These are phyloP conservation scores for Capronia epimyces DNA, from an alignment of 2,329 filamentous ascomycete genomes.

Conservation along the genomic window DNA sequence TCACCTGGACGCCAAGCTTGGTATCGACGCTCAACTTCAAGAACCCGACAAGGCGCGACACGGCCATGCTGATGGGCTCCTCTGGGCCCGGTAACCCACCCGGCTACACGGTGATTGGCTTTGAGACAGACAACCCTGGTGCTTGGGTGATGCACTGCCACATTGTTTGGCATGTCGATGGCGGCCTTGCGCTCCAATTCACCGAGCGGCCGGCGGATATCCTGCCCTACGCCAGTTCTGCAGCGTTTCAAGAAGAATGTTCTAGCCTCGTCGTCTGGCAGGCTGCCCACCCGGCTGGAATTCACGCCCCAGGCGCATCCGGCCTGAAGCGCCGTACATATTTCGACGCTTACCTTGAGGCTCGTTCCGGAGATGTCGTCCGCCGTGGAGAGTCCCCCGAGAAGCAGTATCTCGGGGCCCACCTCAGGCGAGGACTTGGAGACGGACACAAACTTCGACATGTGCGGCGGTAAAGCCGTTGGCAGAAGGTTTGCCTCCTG, in stretches of 20 bases:
- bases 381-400: conserved; percentile 8
- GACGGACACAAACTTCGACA: conserved; percentile 14
- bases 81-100: conserved; percentile 3
- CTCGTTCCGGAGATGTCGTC: conserved; percentile 10
- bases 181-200: conserved; percentile 53
- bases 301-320: conserved; percentile 14
- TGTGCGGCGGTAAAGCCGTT: neutral
- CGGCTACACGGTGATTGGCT: conserved; percentile 58
- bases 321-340: conserved; percentile 20
- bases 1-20: conserved; percentile 41
- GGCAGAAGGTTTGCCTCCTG: neutral
- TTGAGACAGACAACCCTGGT: conserved; percentile 43
- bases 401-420: conserved; percentile 9
- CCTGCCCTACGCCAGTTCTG: conserved; percentile 1
- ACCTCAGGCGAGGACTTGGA: conserved; percentile 17
- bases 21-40: conserved; percentile 55
- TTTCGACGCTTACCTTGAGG: conserved; percentile 12
- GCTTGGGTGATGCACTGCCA: conserved; percentile 75
- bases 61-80: conserved; percentile 59
- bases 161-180: conserved; percentile 69
- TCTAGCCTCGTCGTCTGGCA: conserved; percentile 3
- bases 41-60: conserved; percentile 63
- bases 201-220: conserved; percentile 22
- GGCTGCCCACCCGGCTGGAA: conserved; percentile 1
- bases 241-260: conserved; percentile 8